Base-by-base conservation (phyloP, 371 early-diverging fungal genomes). In the Actinomortierella ambigua region DNA sequence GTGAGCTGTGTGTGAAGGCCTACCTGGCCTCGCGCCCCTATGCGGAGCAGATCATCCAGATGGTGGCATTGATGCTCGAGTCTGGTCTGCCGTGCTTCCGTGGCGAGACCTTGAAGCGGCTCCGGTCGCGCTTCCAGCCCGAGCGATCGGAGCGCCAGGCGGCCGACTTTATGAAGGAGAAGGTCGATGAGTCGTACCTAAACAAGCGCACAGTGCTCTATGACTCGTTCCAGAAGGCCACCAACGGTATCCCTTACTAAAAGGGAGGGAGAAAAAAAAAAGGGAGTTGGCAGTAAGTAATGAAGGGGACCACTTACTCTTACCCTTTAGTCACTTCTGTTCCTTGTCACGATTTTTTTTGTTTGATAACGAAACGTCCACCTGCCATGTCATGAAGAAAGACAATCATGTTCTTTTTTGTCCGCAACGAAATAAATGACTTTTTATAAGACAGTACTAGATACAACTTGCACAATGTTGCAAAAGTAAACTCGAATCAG, bases 71-170 rank as follows among this genome's bases (percentile, higher is more conserved):
- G 43, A 99, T 99, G 96, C 82, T 92, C 11, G 95, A 97, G 41
- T 97, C 98, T 7, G 97, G 98, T 0, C 81, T 99, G 57, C 99
- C 99, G 1, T 99, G 99, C 78, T 99, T 98, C 85, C 97, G 93
- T 70, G 95, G 93, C 54, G 86, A 82, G 55, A 97, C 98, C 0
- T 82, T 99, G 63, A 85, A 84, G 46, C 94, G 95, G 27, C 85
- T 99, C 58, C 82, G 94, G 8, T 81, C 85, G 7, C 80, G 99
- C 27, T 99, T 99, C 88, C 95, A 94, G 69, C 78, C 93, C 5
- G 97, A 99, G 24, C 88, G 89, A 54, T 85, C 88, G 17, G 99
- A 99, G 61, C 84, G 93, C 23, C 87, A 87, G 9, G 99, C 99
- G 0, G 98, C 98, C 0, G 92, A 93, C 48, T 98, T 94, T 79